These are phyloP conservation scores for Sugiyamaella neomexicana DNA, from an alignment of 1,139 yeast species.

Conservation along the genomic window DNA sequence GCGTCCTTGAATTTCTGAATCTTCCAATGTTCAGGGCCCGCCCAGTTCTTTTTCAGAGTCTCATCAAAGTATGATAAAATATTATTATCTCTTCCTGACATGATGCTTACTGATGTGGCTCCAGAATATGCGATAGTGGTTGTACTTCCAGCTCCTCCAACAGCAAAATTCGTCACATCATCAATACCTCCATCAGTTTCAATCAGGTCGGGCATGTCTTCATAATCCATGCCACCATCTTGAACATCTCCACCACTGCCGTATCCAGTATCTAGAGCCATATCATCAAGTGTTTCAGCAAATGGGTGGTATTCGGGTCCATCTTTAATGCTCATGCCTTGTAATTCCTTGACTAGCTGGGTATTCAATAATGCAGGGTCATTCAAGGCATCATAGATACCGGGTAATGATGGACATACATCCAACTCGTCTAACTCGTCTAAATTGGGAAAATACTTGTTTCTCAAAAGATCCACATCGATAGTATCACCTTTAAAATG, in stretches of 20 bases:
- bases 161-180: conserved; percentile 11
- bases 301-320: conserved; percentile 4
- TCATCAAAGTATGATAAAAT: conserved; percentile 80
- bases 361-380: conserved; percentile 43
- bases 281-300: conserved; percentile 10
- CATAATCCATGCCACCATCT: conserved; percentile 21
- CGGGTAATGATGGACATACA: conserved; percentile 64
- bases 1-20: conserved; percentile 58
- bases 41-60: conserved; percentile 69
- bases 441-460: conserved; percentile 30
- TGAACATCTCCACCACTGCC: conserved; percentile 19
- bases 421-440: conserved; percentile 44
- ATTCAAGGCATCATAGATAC: conserved; percentile 55
- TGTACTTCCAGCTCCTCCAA: conserved; percentile 21
- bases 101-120: conserved; percentile 10
- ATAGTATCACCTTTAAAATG: conserved; percentile 25
- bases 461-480: conserved; percentile 25
- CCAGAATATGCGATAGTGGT: conserved; percentile 15
- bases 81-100: conserved; percentile 39
- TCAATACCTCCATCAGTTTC: conserved; percentile 37
- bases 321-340: conserved; percentile 23
- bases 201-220: conserved; percentile 31
- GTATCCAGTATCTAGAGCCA: conserved; percentile 8
- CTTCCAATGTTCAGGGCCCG: conserved; percentile 95
- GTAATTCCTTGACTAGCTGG: conserved; percentile 30